Base-by-base conservation (phyloP, 2,329 filamentous ascomycete species). In the Emydomyces testavorans region DNA sequence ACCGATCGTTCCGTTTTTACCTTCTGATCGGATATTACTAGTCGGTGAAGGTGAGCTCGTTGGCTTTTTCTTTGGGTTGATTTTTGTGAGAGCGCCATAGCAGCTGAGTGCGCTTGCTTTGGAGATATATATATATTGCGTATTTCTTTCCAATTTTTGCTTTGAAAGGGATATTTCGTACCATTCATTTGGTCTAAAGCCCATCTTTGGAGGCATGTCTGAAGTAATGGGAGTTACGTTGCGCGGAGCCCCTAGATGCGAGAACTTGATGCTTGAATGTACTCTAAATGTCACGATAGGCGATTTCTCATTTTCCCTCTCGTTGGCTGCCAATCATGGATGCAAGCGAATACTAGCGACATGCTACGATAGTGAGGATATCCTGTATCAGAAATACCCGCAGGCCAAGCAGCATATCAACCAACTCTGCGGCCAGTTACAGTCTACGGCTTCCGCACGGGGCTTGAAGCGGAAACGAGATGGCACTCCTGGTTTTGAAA, bases 381-480 rank as follows among this genome's bases (percentile, higher is more conserved):
- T 56, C 44, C 72, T 95, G 1, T 65, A 71, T 8, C 71, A 68
- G 51, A 94, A 94, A 66, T 89, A 90, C 57, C 85, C 86, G 0
- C 79, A 86, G 55, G 82, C 74, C 1, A 67, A 71, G 44, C 71
- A 71, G 50, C 78, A 83, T 58, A 75, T 81, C 51, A 66, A 70
- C 52, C 66, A 72, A 2, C 61, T 69, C 20, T 44, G 29, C 47
- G 26, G 18, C 6, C 26, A 20, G 6, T 51, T 46, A 6, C 32
- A 46, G 6, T 16, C 35, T 10, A 32, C 16, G 2, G 15, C 10
- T 11, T 43, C 29, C 7, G 26, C 43, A 7, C 36, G 18, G 10
- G 18, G 38, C 10, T 11, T 38, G 52, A 58, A 53, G 44, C 36
- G 5, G 52, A 67, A 18, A 56, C 57, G 53, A 24, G 49, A 48